These are phyloP conservation scores for Xylariaceae sp. DNA, from an alignment of 2,329 filamentous ascomycete species.

Conservation along the genomic window DNA sequence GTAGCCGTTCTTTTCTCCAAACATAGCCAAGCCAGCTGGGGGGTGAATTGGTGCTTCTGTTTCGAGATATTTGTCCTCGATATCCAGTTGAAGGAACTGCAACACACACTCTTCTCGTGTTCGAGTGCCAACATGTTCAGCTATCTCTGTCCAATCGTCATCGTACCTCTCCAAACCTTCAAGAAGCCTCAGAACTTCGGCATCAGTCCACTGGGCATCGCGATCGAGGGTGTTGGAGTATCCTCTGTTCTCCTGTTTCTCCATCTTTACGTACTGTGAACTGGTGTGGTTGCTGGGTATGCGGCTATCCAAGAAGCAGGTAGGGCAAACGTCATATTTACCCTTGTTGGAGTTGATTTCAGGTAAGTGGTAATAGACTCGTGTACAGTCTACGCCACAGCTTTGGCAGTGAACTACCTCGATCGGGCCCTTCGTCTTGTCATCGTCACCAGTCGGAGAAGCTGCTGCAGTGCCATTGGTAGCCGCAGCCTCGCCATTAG, in stretches of 20 bases:
- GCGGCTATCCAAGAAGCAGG: slow-evolving; percentile 80
- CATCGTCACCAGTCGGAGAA: slow-evolving; percentile 45
- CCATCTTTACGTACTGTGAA: slow-evolving; percentile 81
- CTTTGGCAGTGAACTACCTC: slow-evolving; percentile 78
- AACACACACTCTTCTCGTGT: slow-evolving; percentile 95
- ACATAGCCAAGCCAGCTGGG: slow-evolving; percentile 57
- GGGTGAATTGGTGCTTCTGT: slow-evolving; percentile 57
- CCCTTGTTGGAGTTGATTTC: slow-evolving; percentile 55
- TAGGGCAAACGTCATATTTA: slow-evolving; percentile 86
- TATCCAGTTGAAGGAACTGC: slow-evolving; percentile 93
- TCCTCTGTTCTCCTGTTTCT: slow-evolving; percentile 69
- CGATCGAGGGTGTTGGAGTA: slow-evolving; percentile 76
- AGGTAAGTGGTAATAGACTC: slow-evolving; percentile 57
- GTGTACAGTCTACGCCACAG: slow-evolving; percentile 84
- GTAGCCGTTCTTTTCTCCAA: slow-evolving; percentile 71
- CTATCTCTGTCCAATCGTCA: slow-evolving; percentile 91
- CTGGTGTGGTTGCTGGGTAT: slow-evolving; percentile 75
- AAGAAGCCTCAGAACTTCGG: slow-evolving; percentile 81
- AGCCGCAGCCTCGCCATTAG: slow-evolving; percentile 67
- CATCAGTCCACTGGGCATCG: slow-evolving; percentile 86
- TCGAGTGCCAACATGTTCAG: slow-evolving; percentile 85
- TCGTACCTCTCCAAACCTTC: slow-evolving; percentile 91
- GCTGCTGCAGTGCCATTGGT: slow-evolving; percentile 59
- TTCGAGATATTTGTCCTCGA: slow-evolving; percentile 95
- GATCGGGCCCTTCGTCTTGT: slow-evolving; percentile 58